phyloP scores from a whole-genome alignment of 352 stramenopile species.

The Globisporangium recalcitrans region DNA sequence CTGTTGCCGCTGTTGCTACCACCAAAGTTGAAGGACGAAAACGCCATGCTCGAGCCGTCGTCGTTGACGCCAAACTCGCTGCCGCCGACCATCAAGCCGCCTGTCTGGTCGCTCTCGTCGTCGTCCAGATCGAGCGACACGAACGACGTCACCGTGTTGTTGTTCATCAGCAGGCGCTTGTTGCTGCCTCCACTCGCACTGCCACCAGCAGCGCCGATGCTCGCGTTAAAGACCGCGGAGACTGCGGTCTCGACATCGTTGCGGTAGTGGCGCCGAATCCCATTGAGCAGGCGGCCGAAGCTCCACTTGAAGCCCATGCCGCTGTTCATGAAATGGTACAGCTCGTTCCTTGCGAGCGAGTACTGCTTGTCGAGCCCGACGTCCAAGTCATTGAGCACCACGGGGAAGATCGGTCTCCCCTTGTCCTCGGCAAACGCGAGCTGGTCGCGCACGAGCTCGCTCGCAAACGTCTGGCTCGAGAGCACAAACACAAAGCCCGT shows the following conservation, averaged over 20 bases:
- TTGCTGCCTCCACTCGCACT: background rate
- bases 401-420: slow-evolving; percentile 69
- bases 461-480: slow-evolving; percentile 63
- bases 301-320: slow-evolving; percentile 70
- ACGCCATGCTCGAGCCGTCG: slow-evolving; percentile 17
- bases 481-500: slow-evolving; percentile 75
- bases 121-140: slow-evolving; percentile 19
- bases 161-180: slow-evolving; percentile 1
- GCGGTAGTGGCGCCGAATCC: slow-evolving; percentile 36
- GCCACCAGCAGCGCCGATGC: background rate
- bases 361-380: slow-evolving; percentile 77
- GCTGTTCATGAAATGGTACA: slow-evolving; percentile 77
- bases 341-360: slow-evolving; percentile 67
- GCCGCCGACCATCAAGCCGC: background rate
- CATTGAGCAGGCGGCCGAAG: slow-evolving; percentile 39
- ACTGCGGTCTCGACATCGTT: background rate
- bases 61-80: background rate
- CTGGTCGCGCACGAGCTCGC: slow-evolving; percentile 75
- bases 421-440: slow-evolving; percentile 84
- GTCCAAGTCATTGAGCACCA: slow-evolving; percentile 73
- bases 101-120: background rate
- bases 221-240: background rate
- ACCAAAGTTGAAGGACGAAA: slow-evolving; percentile 21
- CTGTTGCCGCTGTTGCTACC: background rate
- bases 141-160: slow-evolving; percentile 20